Base-by-base conservation (phyloP, 345 rosid species). In the Pugionium cornutum region DNA sequence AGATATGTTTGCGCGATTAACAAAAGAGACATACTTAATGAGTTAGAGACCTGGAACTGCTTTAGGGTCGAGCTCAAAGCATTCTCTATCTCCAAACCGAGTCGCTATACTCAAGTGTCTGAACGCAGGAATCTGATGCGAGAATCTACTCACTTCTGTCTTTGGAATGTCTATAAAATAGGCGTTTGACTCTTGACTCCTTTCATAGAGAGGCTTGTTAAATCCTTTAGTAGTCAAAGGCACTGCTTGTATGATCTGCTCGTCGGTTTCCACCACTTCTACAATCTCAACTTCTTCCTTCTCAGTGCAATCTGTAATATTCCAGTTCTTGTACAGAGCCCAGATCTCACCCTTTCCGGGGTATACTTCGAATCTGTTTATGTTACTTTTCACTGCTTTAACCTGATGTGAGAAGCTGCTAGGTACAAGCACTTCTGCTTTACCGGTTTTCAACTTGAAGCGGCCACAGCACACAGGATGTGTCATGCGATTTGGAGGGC, bases 291-390 rank as follows among this genome's bases (percentile, higher is more conserved):
- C 28, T 76, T 76, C 83, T 35, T 73, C 74, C 57, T 7, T 27
- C 41, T 78, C 74, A 40, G 63, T 42, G 55, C n/a, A 28, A 10
- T 31, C 48, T 30, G 46, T 68, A 4, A 53, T 32, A 10, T 60
- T 62, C 75, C 76, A 59, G 57, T 53, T 72, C 78, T 58, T 79
- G 66, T 76, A 77, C 30, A 80, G 6, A n/a, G 91, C 86, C 91
- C 86, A 87, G 28, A 84, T 59, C 80, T 84, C 82, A 25, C 80
- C 88, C 60, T 77, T 58, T 40, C 66, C 70, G 2, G 89, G 88
- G 53, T 62, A 77, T 35, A 84, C 57, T 60, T 77, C 76, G 44
- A 47, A 76, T 59, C 44, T 69, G 58, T 44, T 30, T 60, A 28
- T 58, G 6, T 67, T 71, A 29, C 30, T 7, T 26, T 41, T 4